A percentile compares a stretch with the other conserved stretches of the same genome.
Evolutionary conservation across 2,329 filamentous ascomycete genomes (phyloP).

Genomic region (Lachnellula subtilissima): DNA sequence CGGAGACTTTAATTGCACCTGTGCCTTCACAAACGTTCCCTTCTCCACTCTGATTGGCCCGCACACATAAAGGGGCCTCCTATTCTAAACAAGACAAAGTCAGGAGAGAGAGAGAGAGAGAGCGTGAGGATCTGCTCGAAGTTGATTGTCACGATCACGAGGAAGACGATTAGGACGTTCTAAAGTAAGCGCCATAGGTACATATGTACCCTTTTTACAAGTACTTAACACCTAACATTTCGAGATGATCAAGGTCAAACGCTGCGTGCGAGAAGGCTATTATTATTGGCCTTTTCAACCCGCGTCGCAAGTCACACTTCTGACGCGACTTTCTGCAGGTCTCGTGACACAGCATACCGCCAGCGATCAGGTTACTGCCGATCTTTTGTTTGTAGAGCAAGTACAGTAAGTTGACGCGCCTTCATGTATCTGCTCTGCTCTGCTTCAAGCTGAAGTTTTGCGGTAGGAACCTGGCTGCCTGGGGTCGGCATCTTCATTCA

Average conservation of each 20-base stretch:
- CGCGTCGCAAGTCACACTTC: background rate
- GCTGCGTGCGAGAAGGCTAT: too few relatives aligned
- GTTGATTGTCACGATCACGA: background rate
- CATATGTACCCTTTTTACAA: too few relatives aligned
- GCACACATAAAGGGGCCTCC: background rate
- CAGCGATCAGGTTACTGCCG: background rate
- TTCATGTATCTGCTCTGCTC: background rate
- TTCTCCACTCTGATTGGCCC: background rate
- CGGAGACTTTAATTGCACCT: too few relatives aligned
- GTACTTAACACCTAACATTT: too few relatives aligned
- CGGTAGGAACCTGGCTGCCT: background rate
- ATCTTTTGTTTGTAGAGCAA: background rate
- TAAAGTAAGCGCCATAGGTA: too few relatives aligned
- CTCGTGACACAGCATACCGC: constrained; percentile 8
- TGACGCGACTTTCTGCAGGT: constrained; percentile 1
- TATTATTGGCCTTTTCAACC: background rate
- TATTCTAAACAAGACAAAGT: background rate
- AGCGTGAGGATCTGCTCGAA: background rate
- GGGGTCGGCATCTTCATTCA: background rate
- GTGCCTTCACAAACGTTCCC: too few relatives aligned
- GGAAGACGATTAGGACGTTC: background rate
- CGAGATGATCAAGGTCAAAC: too few relatives aligned
- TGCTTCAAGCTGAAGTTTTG: background rate
- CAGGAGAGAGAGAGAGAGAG: background rate
- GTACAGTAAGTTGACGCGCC: background rate